Conservation (phyloP, 1,284 basidiomycete genomes). For the Schizopora paradoxa region DNA sequence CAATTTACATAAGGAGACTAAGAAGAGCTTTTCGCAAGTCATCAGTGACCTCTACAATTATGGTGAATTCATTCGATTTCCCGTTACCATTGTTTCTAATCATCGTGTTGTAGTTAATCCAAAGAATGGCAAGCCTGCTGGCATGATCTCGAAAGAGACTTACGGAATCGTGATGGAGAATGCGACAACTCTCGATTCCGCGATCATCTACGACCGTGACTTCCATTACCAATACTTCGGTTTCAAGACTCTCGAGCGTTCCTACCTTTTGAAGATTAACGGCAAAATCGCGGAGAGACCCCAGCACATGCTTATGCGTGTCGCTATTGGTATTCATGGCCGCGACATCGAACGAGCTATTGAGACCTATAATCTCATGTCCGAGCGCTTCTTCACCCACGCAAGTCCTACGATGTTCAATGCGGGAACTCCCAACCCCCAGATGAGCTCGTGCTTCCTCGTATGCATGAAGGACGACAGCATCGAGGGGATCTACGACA, state of each 20-base stretch:
- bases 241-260: slow-evolving; percentile 99
- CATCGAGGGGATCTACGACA: slow-evolving; percentile 99
- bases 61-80: slow-evolving; percentile 42
- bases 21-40: slow-evolving; percentile 93
- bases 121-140: slow-evolving; percentile 82
- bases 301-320: slow-evolving; percentile 99
- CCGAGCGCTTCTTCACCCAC: slow-evolving; percentile 95
- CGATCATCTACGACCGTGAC: slow-evolving; percentile 97
- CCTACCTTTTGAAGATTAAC: slow-evolving; percentile 92
- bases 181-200: slow-evolving; percentile 82
- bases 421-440: slow-evolving; percentile 92
- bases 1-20: slow-evolving; percentile 99
- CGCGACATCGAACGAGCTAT: slow-evolving; percentile 84
- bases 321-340: slow-evolving; percentile 96
- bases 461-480: slow-evolving; percentile 99
- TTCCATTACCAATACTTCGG: slow-evolving; percentile 98
- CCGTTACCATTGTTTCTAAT: not conserved
- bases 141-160: slow-evolving; percentile 90
- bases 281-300: slow-evolving; percentile 96
- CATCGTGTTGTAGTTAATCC: slow-evolving; percentile 86
- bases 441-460: slow-evolving; percentile 97
- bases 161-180: slow-evolving; percentile 84
- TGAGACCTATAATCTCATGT: slow-evolving; percentile 95
- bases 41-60: slow-evolving; percentile 89
- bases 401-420: slow-evolving; percentile 99